A percentile compares a stretch with the other conserved stretches of the same genome.
These are phyloP conservation scores for Malus hybrid DNA, from an alignment of 331 rosid species.

Conservation along the genomic window DNA sequence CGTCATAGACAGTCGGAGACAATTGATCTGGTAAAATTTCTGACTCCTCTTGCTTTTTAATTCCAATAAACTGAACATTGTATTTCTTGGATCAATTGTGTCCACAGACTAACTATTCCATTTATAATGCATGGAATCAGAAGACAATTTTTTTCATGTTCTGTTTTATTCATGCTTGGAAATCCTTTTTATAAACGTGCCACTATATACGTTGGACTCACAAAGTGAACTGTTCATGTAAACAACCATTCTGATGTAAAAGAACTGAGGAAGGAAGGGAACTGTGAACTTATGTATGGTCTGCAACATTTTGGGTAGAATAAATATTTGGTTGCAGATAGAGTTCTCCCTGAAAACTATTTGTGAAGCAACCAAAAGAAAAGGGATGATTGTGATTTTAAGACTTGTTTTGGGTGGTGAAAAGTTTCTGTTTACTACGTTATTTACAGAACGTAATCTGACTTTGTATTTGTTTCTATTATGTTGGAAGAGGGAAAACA, in stretches of 20 bases:
- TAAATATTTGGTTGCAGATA: neutral
- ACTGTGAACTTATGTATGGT: neutral
- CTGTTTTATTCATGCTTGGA: neutral
- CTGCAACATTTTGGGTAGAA: neutral
- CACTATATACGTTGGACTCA: neutral
- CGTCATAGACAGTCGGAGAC: slow-evolving; percentile 49
- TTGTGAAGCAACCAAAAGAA: neutral
- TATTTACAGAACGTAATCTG: neutral
- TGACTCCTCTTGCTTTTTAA: neutral
- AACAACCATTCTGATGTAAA: neutral
- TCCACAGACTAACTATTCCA: neutral
- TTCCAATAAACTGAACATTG: neutral
- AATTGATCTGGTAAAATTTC: slow-evolving; percentile 65
- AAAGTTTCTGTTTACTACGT: neutral
- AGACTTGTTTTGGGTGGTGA: neutral
- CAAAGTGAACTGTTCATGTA: neutral
- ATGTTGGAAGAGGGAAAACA: neutral
- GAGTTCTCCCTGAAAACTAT: neutral
- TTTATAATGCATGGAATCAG: neutral
- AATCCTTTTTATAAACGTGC: neutral
- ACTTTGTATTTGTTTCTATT: neutral
- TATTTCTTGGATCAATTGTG: neutral
- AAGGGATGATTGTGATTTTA: neutral
- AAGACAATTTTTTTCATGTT: neutral
- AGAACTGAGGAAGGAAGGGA: neutral